Percentiles rank a stretch among this genome's conserved stretches.
phyloP scores from a whole-genome alignment of 2,329 filamentous ascomycete genomes.

The Sarocladium oryzae region DNA sequence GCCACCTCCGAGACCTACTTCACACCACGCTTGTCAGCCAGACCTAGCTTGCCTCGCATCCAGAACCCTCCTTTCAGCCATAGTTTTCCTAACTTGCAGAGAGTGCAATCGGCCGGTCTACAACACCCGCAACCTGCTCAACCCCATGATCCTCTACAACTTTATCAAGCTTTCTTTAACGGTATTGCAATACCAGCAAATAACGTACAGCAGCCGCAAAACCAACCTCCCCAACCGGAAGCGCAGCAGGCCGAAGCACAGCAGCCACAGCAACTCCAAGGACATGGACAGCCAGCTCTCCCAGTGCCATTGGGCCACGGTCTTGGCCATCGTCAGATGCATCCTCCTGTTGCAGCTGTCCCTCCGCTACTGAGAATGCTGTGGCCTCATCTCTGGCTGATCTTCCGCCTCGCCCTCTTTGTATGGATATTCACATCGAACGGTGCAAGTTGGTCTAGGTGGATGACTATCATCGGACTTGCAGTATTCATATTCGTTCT shows the following conservation, averaged over 20 bases:
- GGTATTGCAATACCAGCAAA: neutral
- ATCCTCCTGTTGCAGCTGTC: constrained; percentile 25
- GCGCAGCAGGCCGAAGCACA: constrained; percentile 17
- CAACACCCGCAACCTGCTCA: no score
- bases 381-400: constrained; percentile 58
- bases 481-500: constrained; percentile 51
- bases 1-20: constrained; percentile 43
- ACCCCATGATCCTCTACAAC: neutral
- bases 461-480: constrained; percentile 47
- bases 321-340: constrained; percentile 21
- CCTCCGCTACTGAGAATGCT: constrained; percentile 29
- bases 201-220: constrained; percentile 13
- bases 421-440: constrained; percentile 60
- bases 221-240: constrained; percentile 11
- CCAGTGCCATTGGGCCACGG: constrained; percentile 15
- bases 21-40: constrained; percentile 32
- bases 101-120: neutral
- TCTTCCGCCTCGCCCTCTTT: constrained; percentile 51
- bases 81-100: constrained; percentile 10
- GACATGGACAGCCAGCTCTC: constrained; percentile 14
- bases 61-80: constrained; percentile 13
- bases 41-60: constrained; percentile 22
- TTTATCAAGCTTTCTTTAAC: neutral
- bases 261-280: constrained; percentile 22
- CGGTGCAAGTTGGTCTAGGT: constrained; percentile 52